A percentile compares a stretch with the other conserved stretches of the same genome.
phyloP scores from a whole-genome alignment of 495 filamentous ascomycete genomes.

The Usnea hakonensis region DNA sequence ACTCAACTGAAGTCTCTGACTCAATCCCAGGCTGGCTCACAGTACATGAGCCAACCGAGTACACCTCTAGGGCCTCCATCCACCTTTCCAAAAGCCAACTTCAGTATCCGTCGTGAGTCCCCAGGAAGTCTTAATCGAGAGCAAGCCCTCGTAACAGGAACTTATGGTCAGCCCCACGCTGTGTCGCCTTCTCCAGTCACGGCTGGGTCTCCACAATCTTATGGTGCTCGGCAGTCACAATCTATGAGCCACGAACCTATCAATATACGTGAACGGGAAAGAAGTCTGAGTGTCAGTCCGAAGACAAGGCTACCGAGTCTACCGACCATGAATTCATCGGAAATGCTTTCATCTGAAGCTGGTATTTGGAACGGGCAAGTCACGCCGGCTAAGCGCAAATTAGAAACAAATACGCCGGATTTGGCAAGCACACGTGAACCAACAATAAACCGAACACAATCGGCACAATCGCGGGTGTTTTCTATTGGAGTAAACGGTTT shows the following conservation, averaged over 20 bases:
- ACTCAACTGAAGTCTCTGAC: constrained; percentile 34
- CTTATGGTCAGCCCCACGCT: constrained; percentile 22
- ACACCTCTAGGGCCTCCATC: constrained; percentile 44
- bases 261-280: constrained; percentile 31
- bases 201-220: constrained; percentile 7
- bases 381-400: constrained; percentile 16
- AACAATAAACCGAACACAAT: constrained; percentile 25
- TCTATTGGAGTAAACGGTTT: constrained; percentile 12
- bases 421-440: constrained; percentile 18
- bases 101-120: constrained; percentile 16
- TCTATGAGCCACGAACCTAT: constrained; percentile 4
- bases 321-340: constrained; percentile 5
- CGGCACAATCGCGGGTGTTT: constrained; percentile 6
- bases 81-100: constrained; percentile 23
- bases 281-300: constrained; percentile 39
- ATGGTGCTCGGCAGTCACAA: constrained; percentile 6
- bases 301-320: constrained; percentile 31
- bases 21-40: constrained; percentile 33
- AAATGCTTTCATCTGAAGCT: constrained; percentile 1
- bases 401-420: constrained; percentile 19
- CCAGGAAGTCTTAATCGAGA: constrained; percentile 27
- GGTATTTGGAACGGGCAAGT: constrained; percentile 1
- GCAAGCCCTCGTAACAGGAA: constrained; percentile 34
- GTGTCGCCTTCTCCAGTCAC: constrained; percentile 8
- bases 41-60: constrained; percentile 38